A percentile compares a stretch with the other conserved stretches of the same genome.
Evolutionary conservation across 2,329 filamentous ascomycete genomes (phyloP).

Genomic region (Talaromyces pinophilus): DNA sequence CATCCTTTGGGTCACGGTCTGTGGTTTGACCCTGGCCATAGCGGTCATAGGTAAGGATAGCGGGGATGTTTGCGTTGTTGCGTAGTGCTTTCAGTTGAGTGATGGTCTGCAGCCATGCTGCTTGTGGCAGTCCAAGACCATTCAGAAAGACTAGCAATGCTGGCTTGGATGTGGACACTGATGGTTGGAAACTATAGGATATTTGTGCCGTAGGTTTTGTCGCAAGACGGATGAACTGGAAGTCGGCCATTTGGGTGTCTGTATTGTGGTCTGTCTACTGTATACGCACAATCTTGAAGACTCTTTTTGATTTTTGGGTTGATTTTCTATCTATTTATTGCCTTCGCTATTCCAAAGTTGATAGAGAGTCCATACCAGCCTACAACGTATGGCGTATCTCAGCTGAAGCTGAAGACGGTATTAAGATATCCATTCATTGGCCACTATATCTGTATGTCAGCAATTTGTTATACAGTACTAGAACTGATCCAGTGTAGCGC

Average conservation of each 20-base stretch:
- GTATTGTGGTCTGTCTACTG: not conserved
- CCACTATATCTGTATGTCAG: not conserved
- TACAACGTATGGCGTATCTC: not conserved
- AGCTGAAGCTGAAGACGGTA: not conserved
- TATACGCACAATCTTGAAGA: not conserved
- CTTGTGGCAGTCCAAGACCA: conserved; percentile 45
- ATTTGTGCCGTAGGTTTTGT: conserved; percentile 28
- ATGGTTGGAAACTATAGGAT: conserved; percentile 26
- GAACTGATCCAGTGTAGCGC: not conserved
- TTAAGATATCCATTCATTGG: not conserved
- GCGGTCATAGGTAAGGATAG: conserved; percentile 59
- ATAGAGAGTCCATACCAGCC: not conserved
- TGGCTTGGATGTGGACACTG: conserved; percentile 19
- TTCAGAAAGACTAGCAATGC: conserved; percentile 49
- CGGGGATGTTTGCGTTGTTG: conserved; percentile 37
- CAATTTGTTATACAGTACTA: not conserved
- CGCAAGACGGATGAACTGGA: conserved; percentile 24
- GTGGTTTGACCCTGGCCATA: conserved; percentile 57
- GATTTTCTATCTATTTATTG: not conserved
- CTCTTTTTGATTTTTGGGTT: not conserved
- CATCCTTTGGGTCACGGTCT: conserved; percentile 49
- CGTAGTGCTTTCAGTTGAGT: conserved; percentile 26
- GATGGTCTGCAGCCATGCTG: conserved; percentile 42
- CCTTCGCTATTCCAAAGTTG: not conserved
- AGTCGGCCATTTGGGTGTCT: conserved; percentile 23